Percentiles rank a stretch among this genome's conserved stretches.
Evolutionary conservation across 1,284 basidiomycete species (phyloP).

Genomic region (Naganishia liquefaciens): DNA sequence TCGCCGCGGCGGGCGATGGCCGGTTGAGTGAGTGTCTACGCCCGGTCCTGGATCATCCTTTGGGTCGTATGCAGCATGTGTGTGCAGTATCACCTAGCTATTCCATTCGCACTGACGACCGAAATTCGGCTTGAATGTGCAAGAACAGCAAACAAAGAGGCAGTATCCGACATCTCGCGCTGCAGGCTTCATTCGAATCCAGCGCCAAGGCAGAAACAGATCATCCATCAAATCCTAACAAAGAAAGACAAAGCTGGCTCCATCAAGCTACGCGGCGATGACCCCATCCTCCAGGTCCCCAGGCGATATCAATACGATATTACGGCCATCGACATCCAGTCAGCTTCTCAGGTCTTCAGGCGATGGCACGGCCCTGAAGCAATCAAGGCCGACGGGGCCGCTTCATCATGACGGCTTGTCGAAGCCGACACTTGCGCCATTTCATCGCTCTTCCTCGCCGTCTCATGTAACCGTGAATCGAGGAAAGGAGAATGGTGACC

Average conservation of each 20-base stretch:
- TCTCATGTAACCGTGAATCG: neutral
- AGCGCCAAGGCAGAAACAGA: too few species aligned
- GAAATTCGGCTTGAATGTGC: too few species aligned
- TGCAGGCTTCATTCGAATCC: too few species aligned
- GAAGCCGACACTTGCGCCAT: constrained; percentile 7
- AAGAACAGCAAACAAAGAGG: too few species aligned
- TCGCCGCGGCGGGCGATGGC: too few species aligned
- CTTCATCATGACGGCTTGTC: constrained; percentile 6
- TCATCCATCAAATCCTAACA: neutral
- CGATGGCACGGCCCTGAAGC: neutral
- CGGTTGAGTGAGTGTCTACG: constrained; percentile 12
- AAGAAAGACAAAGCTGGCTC: neutral
- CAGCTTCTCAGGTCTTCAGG: neutral
- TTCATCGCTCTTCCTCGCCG: constrained; percentile 19
- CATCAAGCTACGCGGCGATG: neutral
- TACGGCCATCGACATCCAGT: neutral
- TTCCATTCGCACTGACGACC: too few species aligned
- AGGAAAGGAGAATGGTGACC: constrained; percentile 11
- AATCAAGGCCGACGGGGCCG: neutral
- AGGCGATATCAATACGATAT: neutral
- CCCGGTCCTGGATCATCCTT: too few species aligned
- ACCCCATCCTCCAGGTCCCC: neutral
- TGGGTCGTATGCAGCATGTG: too few species aligned
- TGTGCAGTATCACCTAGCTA: too few species aligned
- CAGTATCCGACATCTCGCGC: too few species aligned